These are phyloP conservation scores for Aethionema arabicum DNA, from an alignment of 345 rosid genomes.

Conservation along the genomic window DNA sequence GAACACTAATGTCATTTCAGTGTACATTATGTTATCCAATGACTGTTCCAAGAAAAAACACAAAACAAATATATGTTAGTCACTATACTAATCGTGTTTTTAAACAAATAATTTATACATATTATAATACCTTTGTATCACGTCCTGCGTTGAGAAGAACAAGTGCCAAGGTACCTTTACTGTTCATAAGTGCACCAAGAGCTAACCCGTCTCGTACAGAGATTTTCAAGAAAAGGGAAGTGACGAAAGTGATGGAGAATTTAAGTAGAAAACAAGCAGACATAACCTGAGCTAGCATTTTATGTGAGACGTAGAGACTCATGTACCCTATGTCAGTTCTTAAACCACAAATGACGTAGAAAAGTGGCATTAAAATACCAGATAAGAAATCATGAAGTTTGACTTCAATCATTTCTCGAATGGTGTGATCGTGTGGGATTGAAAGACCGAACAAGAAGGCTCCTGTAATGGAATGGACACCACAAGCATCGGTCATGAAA, in stretches of 20 bases:
- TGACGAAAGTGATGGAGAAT: slow-evolving; percentile 40
- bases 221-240: slow-evolving; percentile 33
- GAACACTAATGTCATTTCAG: slow-evolving; percentile 38
- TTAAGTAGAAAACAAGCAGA: slow-evolving; percentile 38
- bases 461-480: slow-evolving; percentile 54
- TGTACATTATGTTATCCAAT: slow-evolving; percentile 42
- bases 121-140: slow-evolving; percentile 43
- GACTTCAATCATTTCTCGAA: slow-evolving; percentile 36
- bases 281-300: slow-evolving; percentile 22
- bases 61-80: no score
- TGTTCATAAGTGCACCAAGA: slow-evolving; percentile 63
- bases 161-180: slow-evolving; percentile 60
- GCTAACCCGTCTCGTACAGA: slow-evolving; percentile 42
- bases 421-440: slow-evolving; percentile 46
- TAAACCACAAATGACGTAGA: slow-evolving; percentile 47
- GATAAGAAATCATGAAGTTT: slow-evolving; percentile 47
- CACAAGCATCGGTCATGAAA: slow-evolving; percentile 49
- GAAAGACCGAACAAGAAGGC: slow-evolving; percentile 67
- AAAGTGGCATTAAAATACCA: slow-evolving; percentile 49
- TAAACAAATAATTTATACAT: no score
- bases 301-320: no score
- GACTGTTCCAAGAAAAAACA: slow-evolving; percentile 38
- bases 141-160: slow-evolving; percentile 53
- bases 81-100: no score
- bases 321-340: slow-evolving; percentile 24